A percentile compares a stretch with the other conserved stretches of the same genome.
These are phyloP conservation scores for Mucor sp. DNA, from an alignment of 371 early-diverging fungal genomes.

Conservation along the genomic window DNA sequence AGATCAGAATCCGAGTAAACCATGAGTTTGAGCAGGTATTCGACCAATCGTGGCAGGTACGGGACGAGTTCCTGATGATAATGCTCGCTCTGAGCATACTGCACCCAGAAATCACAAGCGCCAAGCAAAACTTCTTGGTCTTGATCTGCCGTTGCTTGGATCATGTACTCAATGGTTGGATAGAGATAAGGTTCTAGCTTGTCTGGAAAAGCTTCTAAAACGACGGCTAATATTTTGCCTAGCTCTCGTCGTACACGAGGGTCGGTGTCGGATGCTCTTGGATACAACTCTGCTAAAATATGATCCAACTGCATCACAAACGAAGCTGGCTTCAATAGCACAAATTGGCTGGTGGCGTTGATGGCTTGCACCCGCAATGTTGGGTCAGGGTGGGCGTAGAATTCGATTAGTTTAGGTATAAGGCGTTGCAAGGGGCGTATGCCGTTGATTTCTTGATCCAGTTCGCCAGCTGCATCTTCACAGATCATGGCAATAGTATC, in stretches of 20 bases:
- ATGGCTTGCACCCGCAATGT: conserved; percentile 72
- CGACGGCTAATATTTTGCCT: background rate
- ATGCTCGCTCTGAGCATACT: conserved; percentile 82
- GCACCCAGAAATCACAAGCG: conserved; percentile 93
- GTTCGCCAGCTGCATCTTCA: conserved; percentile 75
- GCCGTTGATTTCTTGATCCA: conserved; percentile 68
- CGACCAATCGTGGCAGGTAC: conserved; percentile 70
- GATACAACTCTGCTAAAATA: conserved; percentile 10
- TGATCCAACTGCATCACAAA: conserved; percentile 42
- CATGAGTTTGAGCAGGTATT: conserved; percentile 84
- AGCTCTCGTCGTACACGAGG: conserved; percentile 12
- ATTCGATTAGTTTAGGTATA: conserved; percentile 72
- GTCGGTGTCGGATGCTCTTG: background rate
- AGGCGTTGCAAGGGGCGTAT: conserved; percentile 67
- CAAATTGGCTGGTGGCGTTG: conserved; percentile 74
- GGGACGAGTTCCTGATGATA: conserved; percentile 68
- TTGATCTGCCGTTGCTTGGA: conserved; percentile 69
- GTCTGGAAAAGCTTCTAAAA: conserved; percentile 40
- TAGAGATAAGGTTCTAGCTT: conserved; percentile 74
- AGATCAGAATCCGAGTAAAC: conserved; percentile 86
- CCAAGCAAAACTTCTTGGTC: conserved; percentile 78
- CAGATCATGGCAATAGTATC: conserved; percentile 82
- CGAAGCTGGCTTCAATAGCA: conserved; percentile 56
- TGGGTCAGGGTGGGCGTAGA: conserved; percentile 63
- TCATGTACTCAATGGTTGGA: conserved; percentile 82